Evolutionary conservation across 2,329 filamentous ascomycete species (phyloP).

Genomic region (Sporothrix humicola): DNA sequence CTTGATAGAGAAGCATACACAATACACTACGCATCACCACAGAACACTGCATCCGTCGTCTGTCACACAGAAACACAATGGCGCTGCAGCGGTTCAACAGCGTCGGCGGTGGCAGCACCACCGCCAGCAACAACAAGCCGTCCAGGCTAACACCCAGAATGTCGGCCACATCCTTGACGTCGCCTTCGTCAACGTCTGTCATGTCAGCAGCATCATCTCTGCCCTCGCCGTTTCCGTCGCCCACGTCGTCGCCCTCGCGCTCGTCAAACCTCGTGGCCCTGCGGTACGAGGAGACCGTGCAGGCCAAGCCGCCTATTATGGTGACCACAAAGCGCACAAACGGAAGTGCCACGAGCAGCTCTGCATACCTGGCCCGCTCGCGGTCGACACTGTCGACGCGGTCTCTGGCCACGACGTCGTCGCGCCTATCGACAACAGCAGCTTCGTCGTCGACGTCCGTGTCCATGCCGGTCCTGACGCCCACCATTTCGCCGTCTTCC

Average conservation of each 20-base stretch:
- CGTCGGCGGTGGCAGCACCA: slow-evolving; percentile 48
- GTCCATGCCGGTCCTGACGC: background rate
- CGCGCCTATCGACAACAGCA: slow-evolving; percentile 37
- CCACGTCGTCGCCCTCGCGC: slow-evolving; percentile 44
- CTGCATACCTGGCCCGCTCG: slow-evolving; percentile 47
- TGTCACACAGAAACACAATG: slow-evolving; percentile 40
- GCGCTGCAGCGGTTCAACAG: slow-evolving; percentile 52
- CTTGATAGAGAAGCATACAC: background rate
- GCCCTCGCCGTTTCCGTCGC: background rate
- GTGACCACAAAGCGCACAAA: slow-evolving; percentile 43
- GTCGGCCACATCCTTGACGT: slow-evolving; percentile 16
- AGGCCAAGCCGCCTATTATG: slow-evolving; percentile 63
- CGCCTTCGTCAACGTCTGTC: slow-evolving; percentile 1
- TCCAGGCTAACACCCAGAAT: background rate
- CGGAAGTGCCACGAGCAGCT: slow-evolving; percentile 43
- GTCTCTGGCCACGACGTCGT: slow-evolving; percentile 38
- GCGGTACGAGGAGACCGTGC: slow-evolving; percentile 66
- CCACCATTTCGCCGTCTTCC: slow-evolving; percentile 2
- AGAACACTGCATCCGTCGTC: background rate
- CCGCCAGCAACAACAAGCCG: background rate
- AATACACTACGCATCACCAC: background rate
- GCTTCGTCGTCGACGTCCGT: background rate
- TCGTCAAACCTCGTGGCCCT: slow-evolving; percentile 55
- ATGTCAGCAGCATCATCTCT: slow-evolving; percentile 23
- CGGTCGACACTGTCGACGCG: slow-evolving; percentile 39